Evolutionary conservation across 1,284 basidiomycete genomes (phyloP), one percentile per base, ranked within the genome.

Genomic region (Porodaedalea pini): DNA sequence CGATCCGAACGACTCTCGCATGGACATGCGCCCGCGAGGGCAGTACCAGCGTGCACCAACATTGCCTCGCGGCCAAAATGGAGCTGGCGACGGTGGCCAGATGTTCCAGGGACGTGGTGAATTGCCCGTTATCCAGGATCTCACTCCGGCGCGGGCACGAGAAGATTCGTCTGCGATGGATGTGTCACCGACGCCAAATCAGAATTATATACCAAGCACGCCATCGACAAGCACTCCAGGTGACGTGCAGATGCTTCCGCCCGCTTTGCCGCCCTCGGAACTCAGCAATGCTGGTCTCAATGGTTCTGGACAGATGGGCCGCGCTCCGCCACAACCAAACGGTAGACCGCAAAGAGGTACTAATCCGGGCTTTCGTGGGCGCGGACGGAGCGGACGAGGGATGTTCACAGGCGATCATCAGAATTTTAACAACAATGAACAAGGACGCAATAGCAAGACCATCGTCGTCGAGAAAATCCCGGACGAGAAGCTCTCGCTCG

Each of bases 381-480:
- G 75, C 49, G 72, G 73, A 29, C 73, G 76, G 34, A 70, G 72
- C n/a, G 70, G 75, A 36, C 70, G 67, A 19, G 70, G 75, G 25
- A 77, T 78, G 52, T 81, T 82, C 66, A 74, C 72, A 63, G 83
- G 77, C 27, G 87, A 82, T 59, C 83, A 74, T n/a, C 82, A 83
- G 56, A 79, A 73, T 53, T 86, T 86, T 73, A 82, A 21, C 81
- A 83, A 31, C 79, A 84, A 65, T 78, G 80, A 63, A n/a, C 56
- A 63, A 7, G 69, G 70, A 54, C 79, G 86, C 45, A 83, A 82
- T 60, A 85, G 88, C 68, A 93, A 90, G 67, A 96, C 94, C 0
- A 78, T 98, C 27, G 91, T 97, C 19, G 88, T 98, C 54, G 94
- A 96, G 72, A 95, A 96, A 74, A 94, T 98, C 56, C 95, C 95